Conservation (phyloP, 169 alveolate species). For the Cryptosporidium andersoni region DNA sequence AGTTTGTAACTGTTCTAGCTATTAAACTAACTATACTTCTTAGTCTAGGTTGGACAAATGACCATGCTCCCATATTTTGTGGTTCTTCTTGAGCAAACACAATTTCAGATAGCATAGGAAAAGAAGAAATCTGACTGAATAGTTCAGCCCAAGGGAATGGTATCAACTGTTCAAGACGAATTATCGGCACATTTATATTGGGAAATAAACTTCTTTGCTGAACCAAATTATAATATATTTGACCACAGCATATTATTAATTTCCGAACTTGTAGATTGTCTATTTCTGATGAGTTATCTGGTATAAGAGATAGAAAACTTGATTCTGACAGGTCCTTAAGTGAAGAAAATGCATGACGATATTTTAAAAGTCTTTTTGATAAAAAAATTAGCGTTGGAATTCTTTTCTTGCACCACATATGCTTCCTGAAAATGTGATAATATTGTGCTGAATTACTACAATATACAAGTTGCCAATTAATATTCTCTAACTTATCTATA, state of each 20-base stretch:
- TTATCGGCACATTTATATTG: slow-evolving; percentile 78
- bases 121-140: slow-evolving; percentile 76
- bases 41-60: slow-evolving; percentile 76
- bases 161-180: slow-evolving; percentile 88
- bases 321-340: no score
- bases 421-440: neutral
- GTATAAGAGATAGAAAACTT: no score
- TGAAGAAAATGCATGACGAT: no score
- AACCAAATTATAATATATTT: slow-evolving; percentile 71
- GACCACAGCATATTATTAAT: no score
- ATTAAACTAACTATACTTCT: neutral
- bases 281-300: no score
- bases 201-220: slow-evolving; percentile 64
- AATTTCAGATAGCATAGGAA: slow-evolving; percentile 78
- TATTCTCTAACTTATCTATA: neutral
- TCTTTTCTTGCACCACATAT: no score
- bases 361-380: no score
- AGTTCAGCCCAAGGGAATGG: slow-evolving; percentile 88
- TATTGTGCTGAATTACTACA: neutral
- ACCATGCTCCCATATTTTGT: slow-evolving; percentile 88
- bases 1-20: no score
- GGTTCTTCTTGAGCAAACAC: slow-evolving; percentile 94
- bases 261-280: no score
- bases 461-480: neutral
- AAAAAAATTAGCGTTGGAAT: no score